Evolutionary conservation across 2,329 filamentous ascomycete genomes (phyloP).

Genomic region (Huntiella abstrusa): DNA sequence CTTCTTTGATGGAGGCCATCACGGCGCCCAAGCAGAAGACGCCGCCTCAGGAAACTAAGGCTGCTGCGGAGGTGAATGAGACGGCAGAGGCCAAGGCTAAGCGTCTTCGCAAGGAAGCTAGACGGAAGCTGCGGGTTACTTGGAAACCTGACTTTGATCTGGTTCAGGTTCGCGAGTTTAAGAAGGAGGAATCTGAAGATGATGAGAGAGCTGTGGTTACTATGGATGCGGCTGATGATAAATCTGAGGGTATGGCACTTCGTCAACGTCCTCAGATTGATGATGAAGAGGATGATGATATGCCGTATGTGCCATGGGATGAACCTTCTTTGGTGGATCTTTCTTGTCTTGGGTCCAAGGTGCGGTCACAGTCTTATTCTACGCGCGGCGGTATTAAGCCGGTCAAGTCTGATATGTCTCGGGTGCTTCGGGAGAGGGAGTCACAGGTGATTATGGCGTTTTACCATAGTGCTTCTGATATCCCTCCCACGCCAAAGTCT

Average conservation of each 20-base stretch:
- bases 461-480: conserved; percentile 34
- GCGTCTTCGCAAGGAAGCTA: conserved; percentile 52
- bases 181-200: conserved; percentile 53
- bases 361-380: conserved; percentile 28
- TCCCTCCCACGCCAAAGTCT: conserved; percentile 37
- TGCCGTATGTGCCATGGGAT: conserved; percentile 33
- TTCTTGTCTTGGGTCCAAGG: conserved; percentile 25
- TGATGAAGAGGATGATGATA: conserved; percentile 40
- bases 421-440: conserved; percentile 36
- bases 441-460: conserved; percentile 41
- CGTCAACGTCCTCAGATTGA: conserved; percentile 36
- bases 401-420: conserved; percentile 36
- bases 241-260: conserved; percentile 51
- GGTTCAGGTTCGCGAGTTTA: conserved; percentile 48
- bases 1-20: conserved; percentile 33
- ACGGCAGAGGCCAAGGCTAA: conserved; percentile 48
- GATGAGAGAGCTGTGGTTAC: conserved; percentile 48
- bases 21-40: conserved; percentile 22
- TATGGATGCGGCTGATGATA: conserved; percentile 53
- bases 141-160: conserved; percentile 52
- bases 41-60: conserved; percentile 30
- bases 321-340: conserved; percentile 30
- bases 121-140: conserved; percentile 48
- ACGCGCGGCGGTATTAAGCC: conserved; percentile 33
- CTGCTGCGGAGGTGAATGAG: conserved; percentile 36